Percentiles rank a stretch among this genome's conserved stretches.
Conservation (phyloP, 495 filamentous ascomycete genomes). For the Tuber umbilicatum region DNA sequence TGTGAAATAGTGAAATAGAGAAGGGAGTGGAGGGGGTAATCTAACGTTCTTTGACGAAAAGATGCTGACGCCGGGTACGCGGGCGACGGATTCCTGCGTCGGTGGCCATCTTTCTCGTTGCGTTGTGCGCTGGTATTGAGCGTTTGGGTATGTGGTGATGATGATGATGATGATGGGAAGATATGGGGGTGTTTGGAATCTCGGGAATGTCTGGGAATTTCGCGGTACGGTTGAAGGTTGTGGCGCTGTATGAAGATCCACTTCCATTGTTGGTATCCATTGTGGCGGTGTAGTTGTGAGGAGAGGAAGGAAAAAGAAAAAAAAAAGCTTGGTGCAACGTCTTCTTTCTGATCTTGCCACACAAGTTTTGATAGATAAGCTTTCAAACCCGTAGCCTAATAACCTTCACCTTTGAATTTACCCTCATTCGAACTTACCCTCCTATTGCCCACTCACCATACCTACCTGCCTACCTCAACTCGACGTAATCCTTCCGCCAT, state of each 20-base stretch:
- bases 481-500: neutral
- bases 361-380: neutral
- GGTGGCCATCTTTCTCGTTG: slow-evolving; percentile 29
- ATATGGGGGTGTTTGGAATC: neutral
- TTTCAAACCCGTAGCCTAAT: neutral
- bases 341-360: neutral
- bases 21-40: slow-evolving; percentile 16
- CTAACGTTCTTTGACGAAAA: slow-evolving; percentile 67
- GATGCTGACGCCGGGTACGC: slow-evolving; percentile 69
- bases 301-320: neutral
- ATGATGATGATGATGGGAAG: slow-evolving; percentile 6
- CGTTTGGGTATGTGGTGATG: slow-evolving; percentile 5
- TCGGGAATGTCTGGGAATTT: neutral
- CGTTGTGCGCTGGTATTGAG: neutral
- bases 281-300: neutral
- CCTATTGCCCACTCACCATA: neutral
- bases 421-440: neutral
- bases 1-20: too few species aligned
- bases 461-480: neutral
- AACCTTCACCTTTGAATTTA: neutral
- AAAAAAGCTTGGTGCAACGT: slow-evolving; percentile 4
- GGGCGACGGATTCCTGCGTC: slow-evolving; percentile 39
- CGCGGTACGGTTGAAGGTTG: neutral
- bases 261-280: neutral
- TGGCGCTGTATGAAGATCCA: neutral